phyloP scores from a whole-genome alignment of 2,329 filamentous ascomycete species.

The Colletotrichum orchidophilum region DNA sequence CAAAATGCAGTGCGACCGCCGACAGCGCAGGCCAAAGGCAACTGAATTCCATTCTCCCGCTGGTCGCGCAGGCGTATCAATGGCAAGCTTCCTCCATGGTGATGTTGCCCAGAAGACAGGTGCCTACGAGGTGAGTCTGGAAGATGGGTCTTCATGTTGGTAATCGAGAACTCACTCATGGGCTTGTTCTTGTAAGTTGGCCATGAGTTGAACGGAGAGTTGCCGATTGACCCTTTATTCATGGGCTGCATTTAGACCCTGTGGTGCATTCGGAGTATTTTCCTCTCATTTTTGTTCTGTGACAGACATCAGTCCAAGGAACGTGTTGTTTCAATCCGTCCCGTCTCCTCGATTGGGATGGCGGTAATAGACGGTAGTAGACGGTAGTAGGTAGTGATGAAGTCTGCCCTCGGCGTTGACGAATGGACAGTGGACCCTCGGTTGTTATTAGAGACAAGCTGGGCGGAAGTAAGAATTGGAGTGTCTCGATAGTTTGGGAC shows the following conservation, averaged over 20 bases:
- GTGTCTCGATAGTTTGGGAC: not conserved
- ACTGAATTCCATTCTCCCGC: conserved; percentile 10
- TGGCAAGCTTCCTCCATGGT: not conserved
- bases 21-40: not conserved
- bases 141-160: not conserved
- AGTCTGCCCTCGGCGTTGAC: no score
- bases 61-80: not conserved
- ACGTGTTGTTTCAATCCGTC: conserved; percentile 28
- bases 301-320: conserved; percentile 26
- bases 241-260: not conserved
- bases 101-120: not conserved
- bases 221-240: not conserved
- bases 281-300: conserved; percentile 17
- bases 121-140: not conserved
- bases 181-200: not conserved
- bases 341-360: not conserved
- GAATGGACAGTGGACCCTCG: not conserved
- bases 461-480: not conserved
- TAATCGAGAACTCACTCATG: not conserved
- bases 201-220: conserved; percentile 1
- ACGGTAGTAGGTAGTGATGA: not conserved
- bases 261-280: conserved; percentile 2
- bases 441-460: not conserved
- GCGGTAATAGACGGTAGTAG: not conserved
- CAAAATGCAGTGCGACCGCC: not conserved